Evolutionary conservation across 2,329 filamentous ascomycete genomes (phyloP), one percentile per base, ranked within the genome.

Genomic region (Cryphonectria radicalis): DNA sequence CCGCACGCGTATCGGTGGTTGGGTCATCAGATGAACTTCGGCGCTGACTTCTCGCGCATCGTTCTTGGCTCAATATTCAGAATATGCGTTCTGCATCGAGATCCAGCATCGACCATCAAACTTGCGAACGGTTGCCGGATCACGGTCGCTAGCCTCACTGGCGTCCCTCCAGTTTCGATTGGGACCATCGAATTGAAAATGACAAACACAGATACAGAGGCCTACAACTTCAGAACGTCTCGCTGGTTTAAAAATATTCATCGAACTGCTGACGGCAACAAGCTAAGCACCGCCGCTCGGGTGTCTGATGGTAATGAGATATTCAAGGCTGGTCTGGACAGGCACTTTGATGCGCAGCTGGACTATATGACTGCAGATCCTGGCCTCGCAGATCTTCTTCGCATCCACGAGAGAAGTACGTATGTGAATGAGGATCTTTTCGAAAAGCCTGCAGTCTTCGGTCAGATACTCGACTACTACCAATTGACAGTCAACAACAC

Each of bases 1-100:
- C 66, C 70, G 11, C 60, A 64, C 17, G 40, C 42, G 0, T 71
- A 71, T 6, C 55, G 70, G 6, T 71, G 50, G 66, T 10, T 71
- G 1, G 66, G 62, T 3, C 62, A 71, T 7, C 62, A 60, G 4
- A 42, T 42, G 37, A 40, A 7, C 0, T 71, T 62, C 7, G 19
- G 28, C 10, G 40, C 28, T 4, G 19, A 55, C 2, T 69, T 71
- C 40, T 35, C 70, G 3, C 60, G 43, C 2, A 22, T 28, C 11
- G 55, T 69, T 4, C 35, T 71, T 2, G 66, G 66, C 0, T 65
- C 62, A 0, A 55, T 71, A 28, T 43, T 63, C 7, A 53, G 62
- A n/a, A 43, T 65, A 2, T 69, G 66, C 19, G 40, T 71, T 35
- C 42, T 71, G 22, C 66, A 62, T 37, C 62, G 66, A 7, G n/a